Percentiles rank a stretch among this genome's conserved stretches.
Evolutionary conservation across 148 eudicot genomes (phyloP).

Genomic region (Cornus controversa): DNA sequence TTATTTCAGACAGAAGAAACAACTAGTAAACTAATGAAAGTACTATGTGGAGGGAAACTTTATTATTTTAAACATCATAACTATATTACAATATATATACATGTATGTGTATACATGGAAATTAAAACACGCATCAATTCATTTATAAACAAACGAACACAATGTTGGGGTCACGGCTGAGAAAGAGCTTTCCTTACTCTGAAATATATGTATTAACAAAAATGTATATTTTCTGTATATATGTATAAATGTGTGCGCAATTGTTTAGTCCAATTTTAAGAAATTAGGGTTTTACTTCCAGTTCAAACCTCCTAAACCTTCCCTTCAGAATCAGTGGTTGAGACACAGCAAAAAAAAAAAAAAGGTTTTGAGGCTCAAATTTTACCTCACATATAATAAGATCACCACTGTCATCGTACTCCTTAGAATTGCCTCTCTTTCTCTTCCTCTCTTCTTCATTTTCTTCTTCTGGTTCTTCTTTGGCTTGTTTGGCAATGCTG

Average conservation of each 20-base stretch:
- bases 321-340: not conserved
- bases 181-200: too few relatives aligned
- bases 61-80: not conserved
- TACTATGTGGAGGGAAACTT: not conserved
- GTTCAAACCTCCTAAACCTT: not conserved
- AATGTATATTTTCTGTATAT: too few relatives aligned
- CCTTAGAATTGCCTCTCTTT: slow-evolving; percentile 39
- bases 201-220: too few relatives aligned
- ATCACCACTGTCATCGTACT: slow-evolving; percentile 83
- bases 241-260: not conserved
- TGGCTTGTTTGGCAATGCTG: slow-evolving; percentile 15
- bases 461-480: slow-evolving; percentile 24
- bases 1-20: too few relatives aligned
- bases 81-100: too few relatives aligned
- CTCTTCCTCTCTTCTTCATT: slow-evolving; percentile 32
- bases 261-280: not conserved
- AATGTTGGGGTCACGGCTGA: not conserved
- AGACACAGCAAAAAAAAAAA: not conserved
- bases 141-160: not conserved
- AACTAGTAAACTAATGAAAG: not conserved
- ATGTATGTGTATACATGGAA: too few relatives aligned
- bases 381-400: slow-evolving; percentile 78
- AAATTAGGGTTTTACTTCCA: slow-evolving; percentile 8
- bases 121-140: too few relatives aligned
- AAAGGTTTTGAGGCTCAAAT: not conserved